Evolutionary conservation across 345 rosid genomes (phyloP).

Genomic region (Gynandropsis gynandra): DNA sequence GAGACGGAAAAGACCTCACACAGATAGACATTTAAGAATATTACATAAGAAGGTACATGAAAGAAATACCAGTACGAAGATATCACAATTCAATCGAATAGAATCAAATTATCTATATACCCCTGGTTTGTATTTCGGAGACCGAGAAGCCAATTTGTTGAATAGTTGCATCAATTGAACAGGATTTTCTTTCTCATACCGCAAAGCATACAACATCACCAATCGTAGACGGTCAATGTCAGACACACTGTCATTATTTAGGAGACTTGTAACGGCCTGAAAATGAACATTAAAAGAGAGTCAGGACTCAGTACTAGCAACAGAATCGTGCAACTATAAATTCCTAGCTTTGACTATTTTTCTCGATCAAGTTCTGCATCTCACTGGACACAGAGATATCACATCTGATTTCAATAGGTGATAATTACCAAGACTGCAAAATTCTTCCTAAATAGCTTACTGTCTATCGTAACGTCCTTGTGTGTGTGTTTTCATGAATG

Average conservation of each 20-base stretch:
- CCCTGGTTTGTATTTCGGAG: slow-evolving; percentile 94
- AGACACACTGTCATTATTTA: slow-evolving; percentile 75
- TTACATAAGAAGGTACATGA: neutral
- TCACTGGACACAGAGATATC: neutral
- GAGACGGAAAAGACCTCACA: neutral
- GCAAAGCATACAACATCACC: slow-evolving; percentile 90
- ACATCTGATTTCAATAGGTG: neutral
- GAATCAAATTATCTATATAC: slow-evolving; percentile 32
- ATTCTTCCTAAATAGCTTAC: slow-evolving; percentile 9
- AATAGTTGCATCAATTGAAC: slow-evolving; percentile 97
- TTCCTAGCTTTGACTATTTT: neutral
- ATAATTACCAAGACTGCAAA: slow-evolving; percentile 2
- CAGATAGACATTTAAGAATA: too few relatives aligned
- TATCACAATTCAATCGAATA: slow-evolving; percentile 7
- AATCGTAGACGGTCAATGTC: slow-evolving; percentile 79
- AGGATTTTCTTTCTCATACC: slow-evolving; percentile 95
- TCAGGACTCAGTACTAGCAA: slow-evolving; percentile 16
- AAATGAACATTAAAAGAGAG: slow-evolving; percentile 23
- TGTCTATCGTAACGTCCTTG: neutral
- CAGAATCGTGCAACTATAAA: neutral
- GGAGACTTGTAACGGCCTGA: slow-evolving; percentile 89
- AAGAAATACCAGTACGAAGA: slow-evolving; percentile 3
- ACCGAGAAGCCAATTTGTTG: slow-evolving; percentile 80
- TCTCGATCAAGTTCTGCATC: neutral
- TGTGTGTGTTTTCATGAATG: neutral